These are phyloP conservation scores for Polytolypa hystricis DNA, from an alignment of 2,329 filamentous ascomycete genomes.

Conservation along the genomic window DNA sequence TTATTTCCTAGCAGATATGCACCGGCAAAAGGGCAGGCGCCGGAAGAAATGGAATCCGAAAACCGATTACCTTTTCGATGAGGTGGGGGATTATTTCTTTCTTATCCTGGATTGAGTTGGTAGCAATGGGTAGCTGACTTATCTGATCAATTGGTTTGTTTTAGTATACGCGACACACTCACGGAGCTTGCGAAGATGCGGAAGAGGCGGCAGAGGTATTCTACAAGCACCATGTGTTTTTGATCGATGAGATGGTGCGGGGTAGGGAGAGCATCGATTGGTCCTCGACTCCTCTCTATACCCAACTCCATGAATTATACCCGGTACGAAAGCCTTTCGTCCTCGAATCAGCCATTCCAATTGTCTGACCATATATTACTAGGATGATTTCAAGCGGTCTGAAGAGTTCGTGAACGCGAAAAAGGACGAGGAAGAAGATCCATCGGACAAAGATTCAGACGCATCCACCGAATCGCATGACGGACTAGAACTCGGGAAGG, in stretches of 20 bases:
- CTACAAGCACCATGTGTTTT: conserved; percentile 33
- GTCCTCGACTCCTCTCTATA: conserved; percentile 33
- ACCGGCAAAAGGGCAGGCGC: conserved; percentile 30
- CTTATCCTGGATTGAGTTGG: neutral
- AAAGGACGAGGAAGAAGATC: conserved; percentile 13
- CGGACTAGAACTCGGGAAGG: conserved; percentile 17
- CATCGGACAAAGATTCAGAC: conserved; percentile 6
- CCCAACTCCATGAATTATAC: conserved; percentile 34
- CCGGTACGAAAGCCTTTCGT: conserved; percentile 22
- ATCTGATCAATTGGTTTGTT: neutral
- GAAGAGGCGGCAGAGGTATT: conserved; percentile 38
- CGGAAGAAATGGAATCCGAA: conserved; percentile 25
- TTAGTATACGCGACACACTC: conserved; percentile 33
- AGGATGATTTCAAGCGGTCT: conserved; percentile 8
- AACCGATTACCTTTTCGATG: conserved; percentile 29
- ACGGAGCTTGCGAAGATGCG: conserved; percentile 31
- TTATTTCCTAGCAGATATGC: conserved; percentile 51
- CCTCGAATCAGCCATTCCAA: neutral
- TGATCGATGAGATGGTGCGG: conserved; percentile 38
- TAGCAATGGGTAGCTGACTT: conserved; percentile 2
- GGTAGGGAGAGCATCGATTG: conserved; percentile 35
- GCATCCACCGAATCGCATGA: conserved; percentile 13
- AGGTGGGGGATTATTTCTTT: conserved; percentile 20
- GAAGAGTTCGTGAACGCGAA: conserved; percentile 10
- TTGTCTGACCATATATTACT: neutral